phyloP scores from a whole-genome alignment of 331 rosid species.

The Quercus tomentella region DNA sequence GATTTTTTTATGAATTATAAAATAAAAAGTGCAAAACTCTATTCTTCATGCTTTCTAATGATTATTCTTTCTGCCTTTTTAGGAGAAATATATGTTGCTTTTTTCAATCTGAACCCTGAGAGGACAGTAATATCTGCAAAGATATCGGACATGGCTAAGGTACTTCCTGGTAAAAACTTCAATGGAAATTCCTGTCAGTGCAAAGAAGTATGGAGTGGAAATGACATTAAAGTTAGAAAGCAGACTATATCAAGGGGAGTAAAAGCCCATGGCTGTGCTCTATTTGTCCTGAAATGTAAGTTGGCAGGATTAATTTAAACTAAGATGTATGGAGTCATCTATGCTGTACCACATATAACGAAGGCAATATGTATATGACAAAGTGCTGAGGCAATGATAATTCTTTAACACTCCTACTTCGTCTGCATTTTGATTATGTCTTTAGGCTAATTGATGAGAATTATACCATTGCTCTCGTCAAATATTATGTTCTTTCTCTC shows the following conservation, averaged over 20 bases:
- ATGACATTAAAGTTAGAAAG: conserved; percentile 15
- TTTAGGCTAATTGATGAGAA: too few species aligned
- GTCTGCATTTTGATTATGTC: too few species aligned
- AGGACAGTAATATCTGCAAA: conserved; percentile 43
- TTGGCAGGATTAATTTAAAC: conserved; percentile 13
- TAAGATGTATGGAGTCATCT: too few species aligned
- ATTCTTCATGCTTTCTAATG: background rate
- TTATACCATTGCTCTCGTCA: background rate
- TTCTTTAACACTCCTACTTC: background rate
- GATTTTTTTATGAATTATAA: conserved; percentile 4
- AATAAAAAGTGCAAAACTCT: conserved; percentile 35
- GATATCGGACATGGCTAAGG: conserved; percentile 52
- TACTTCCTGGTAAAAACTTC: conserved; percentile 33
- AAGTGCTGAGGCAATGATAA: background rate
- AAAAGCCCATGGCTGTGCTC: conserved; percentile 61
- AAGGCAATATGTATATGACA: too few species aligned
- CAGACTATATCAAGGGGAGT: conserved; percentile 34
- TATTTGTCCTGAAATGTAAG: conserved; percentile 51
- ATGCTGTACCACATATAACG: too few species aligned
- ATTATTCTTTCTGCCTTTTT: background rate
- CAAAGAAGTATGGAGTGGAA: conserved; percentile 70
- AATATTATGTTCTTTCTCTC: background rate
- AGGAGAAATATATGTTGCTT: conserved; percentile 79
- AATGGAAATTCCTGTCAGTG: conserved; percentile 33
- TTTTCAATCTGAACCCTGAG: conserved; percentile 60